Evolutionary conservation across 2,329 filamentous ascomycete species (phyloP).

Genomic region (Sclerotinia borealis): DNA sequence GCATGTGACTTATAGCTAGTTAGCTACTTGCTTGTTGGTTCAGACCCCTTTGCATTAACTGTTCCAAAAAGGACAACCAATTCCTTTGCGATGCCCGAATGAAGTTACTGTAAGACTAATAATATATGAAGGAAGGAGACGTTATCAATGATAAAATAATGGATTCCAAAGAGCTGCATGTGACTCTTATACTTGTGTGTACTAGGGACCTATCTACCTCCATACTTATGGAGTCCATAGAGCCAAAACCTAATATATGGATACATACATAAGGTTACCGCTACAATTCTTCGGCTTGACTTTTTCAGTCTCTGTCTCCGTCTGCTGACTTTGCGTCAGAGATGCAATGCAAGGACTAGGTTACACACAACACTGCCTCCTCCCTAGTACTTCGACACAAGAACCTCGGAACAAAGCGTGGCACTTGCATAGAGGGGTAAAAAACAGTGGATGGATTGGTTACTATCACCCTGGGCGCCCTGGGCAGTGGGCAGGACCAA

Average conservation of each 20-base stretch:
- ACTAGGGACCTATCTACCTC: no score
- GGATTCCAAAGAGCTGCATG: background rate
- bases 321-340: background rate
- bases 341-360: no score
- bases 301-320: no score
- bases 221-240: no score
- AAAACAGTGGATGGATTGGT: background rate
- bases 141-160: background rate
- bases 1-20: slow-evolving; percentile 5
- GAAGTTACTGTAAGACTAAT: background rate
- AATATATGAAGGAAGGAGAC: background rate
- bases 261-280: no score
- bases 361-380: background rate
- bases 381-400: background rate
- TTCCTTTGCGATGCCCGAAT: background rate
- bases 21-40: background rate
- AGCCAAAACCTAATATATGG: background rate
- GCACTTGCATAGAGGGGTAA: slow-evolving; percentile 13
- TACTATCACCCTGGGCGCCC: no score
- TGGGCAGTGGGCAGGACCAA: no score
- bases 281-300: background rate
- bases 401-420: background rate
- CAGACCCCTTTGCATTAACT: background rate
- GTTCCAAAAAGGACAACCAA: background rate
- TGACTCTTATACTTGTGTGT: no score